A percentile compares a stretch with the other conserved stretches of the same genome.
Conservation (phyloP, 768 basidiomycete species). For the Floccularia luteovirens region DNA sequence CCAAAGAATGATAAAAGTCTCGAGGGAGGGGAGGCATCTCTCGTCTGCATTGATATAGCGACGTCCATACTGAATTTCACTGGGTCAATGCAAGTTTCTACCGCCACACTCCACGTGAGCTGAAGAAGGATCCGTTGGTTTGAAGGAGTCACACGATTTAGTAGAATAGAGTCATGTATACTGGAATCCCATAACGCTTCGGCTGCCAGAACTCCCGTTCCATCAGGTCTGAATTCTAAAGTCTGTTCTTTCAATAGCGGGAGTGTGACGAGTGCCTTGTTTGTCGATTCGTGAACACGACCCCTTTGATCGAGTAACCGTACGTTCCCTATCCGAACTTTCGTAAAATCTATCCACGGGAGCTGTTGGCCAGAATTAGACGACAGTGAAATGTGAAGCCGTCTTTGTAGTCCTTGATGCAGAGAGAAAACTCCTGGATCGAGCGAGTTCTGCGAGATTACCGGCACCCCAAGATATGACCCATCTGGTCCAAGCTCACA, state of each 20-base stretch:
- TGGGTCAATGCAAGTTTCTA: slow-evolving; percentile 81
- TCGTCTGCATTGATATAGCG: slow-evolving; percentile 73
- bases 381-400: slow-evolving; percentile 65
- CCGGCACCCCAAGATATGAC: slow-evolving; percentile 75
- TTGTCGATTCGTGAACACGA: slow-evolving; percentile 69
- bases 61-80: slow-evolving; percentile 87
- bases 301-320: slow-evolving; percentile 82
- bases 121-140: slow-evolving; percentile 78
- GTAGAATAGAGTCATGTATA: slow-evolving; percentile 74
- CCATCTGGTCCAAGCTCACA: slow-evolving; percentile 84
- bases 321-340: slow-evolving; percentile 75
- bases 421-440: slow-evolving; percentile 85
- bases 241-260: slow-evolving; percentile 67
- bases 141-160: slow-evolving; percentile 78
- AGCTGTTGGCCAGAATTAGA: slow-evolving; percentile 88
- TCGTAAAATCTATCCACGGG: slow-evolving; percentile 77
- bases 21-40: slow-evolving; percentile 81
- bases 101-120: slow-evolving; percentile 67
- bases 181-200: slow-evolving; percentile 92
- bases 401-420: slow-evolving; percentile 90
- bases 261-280: slow-evolving; percentile 63
- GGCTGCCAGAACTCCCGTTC: slow-evolving; percentile 63
- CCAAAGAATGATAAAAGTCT: slow-evolving; percentile 71
- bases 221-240: slow-evolving; percentile 77
- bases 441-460: slow-evolving; percentile 63